Percentiles rank a stretch among this genome's conserved stretches.
Conservation (phyloP, 1,284 basidiomycete genomes). For the Testicularia cyperi region DNA sequence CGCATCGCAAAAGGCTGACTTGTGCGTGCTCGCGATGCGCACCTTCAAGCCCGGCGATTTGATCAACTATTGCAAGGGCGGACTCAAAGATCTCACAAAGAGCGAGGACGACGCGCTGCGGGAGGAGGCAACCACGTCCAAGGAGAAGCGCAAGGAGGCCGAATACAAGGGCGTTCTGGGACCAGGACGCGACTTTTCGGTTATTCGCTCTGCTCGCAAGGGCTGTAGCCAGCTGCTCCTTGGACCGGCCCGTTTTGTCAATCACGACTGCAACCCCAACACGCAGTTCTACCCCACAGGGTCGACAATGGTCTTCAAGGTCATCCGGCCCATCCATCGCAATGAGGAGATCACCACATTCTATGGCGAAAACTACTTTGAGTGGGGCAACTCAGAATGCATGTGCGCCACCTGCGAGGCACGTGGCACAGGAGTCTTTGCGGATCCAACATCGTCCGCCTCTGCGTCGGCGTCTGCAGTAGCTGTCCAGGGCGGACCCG, state of each 20-base stretch:
- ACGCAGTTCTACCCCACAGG: slow-evolving; percentile 83
- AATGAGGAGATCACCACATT: slow-evolving; percentile 78
- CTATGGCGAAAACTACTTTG: slow-evolving; percentile 68
- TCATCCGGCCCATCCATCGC: slow-evolving; percentile 73
- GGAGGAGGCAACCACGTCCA: slow-evolving; percentile 72
- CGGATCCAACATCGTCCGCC: no score
- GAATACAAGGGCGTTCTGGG: slow-evolving; percentile 66
- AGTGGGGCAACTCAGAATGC: slow-evolving; percentile 79
- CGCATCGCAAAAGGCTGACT: slow-evolving; percentile 73
- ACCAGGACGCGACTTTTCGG: slow-evolving; percentile 76
- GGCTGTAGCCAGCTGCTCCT: slow-evolving; percentile 89
- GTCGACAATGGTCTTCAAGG: slow-evolving; percentile 82
- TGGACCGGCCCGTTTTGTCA: slow-evolving; percentile 89
- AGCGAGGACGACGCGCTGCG: slow-evolving; percentile 60
- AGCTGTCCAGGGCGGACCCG: background rate
- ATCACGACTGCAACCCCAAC: slow-evolving; percentile 91
- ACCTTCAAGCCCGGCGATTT: slow-evolving; percentile 71
- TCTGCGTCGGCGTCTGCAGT: no score
- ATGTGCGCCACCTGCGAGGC: slow-evolving; percentile 86
- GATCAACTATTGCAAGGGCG: slow-evolving; percentile 72
- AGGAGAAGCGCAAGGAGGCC: slow-evolving; percentile 36
- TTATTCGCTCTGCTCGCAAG: slow-evolving; percentile 83
- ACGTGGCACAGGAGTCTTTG: slow-evolving; percentile 68
- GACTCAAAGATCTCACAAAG: slow-evolving; percentile 58
- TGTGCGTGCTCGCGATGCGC: slow-evolving; percentile 83